A percentile compares a stretch with the other conserved stretches of the same genome.
Evolutionary conservation across 2,329 filamentous ascomycete species (phyloP).

Genomic region (Cadophora sp.): DNA sequence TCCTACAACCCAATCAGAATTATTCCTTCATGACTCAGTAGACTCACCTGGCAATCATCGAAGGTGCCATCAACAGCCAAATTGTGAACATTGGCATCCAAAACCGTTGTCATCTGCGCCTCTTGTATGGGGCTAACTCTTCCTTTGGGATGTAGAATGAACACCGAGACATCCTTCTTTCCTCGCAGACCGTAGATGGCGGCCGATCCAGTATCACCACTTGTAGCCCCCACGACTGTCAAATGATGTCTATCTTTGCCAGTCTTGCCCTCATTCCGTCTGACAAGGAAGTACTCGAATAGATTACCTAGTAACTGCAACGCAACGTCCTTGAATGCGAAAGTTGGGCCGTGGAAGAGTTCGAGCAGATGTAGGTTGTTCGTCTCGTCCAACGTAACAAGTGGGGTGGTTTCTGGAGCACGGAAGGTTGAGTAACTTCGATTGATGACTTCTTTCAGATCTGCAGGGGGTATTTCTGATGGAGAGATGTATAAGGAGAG

Average conservation of each 20-base stretch:
- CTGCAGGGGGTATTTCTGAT: conserved; percentile 78
- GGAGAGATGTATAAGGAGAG: conserved; percentile 87
- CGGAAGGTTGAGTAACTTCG: conserved; percentile 92
- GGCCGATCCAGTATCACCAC: conserved; percentile 89
- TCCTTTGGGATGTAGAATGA: conserved; percentile 92
- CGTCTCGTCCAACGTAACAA: conserved; percentile 74
- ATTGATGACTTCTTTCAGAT: conserved; percentile 83
- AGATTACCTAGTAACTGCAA: conserved; percentile 96
- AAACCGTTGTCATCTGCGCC: conserved; percentile 94
- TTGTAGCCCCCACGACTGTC: conserved; percentile 86
- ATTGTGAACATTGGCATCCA: conserved; percentile 92
- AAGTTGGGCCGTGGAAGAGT: conserved; percentile 95
- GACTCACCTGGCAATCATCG: conserved; percentile 84
- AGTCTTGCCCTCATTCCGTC: conserved; percentile 73
- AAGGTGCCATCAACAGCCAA: conserved; percentile 89
- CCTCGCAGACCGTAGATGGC: conserved; percentile 94
- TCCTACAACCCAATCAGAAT: conserved; percentile 57
- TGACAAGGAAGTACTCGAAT: conserved; percentile 85
- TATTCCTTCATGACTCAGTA: background rate
- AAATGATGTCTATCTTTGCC: conserved; percentile 73
- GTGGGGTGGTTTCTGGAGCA: conserved; percentile 76
- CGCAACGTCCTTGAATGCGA: conserved; percentile 94
- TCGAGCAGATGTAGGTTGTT: conserved; percentile 86
- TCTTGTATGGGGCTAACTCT: conserved; percentile 92
- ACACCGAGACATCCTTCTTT: conserved; percentile 96